Conservation (phyloP, 139 green algal species). For the Tetratostichococcus sp. region DNA sequence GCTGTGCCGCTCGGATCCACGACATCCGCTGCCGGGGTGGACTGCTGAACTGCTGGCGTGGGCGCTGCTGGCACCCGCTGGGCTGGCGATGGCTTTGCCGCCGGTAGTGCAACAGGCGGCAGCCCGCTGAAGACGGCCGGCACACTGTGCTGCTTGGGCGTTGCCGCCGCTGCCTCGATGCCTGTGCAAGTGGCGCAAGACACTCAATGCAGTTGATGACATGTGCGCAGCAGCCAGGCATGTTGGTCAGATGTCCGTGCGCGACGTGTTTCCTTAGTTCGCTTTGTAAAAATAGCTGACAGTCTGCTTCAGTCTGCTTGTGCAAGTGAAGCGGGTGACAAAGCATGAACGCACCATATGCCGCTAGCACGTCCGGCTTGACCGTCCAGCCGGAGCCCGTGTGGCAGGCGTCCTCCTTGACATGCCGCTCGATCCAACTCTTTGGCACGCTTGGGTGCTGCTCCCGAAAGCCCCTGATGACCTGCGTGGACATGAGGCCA, state of each 20-base stretch:
- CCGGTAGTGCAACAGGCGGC: not conserved
- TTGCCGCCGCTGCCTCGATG: slow-evolving; percentile 1
- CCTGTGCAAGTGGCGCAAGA: not conserved
- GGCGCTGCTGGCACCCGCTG: too few relatives aligned
- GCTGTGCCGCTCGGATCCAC: slow-evolving; percentile 1
- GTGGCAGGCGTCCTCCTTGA: slow-evolving; percentile 34
- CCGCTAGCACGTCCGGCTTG: not conserved
- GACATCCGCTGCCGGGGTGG: too few relatives aligned
- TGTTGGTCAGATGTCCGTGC: too few relatives aligned
- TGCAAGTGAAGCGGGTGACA: too few relatives aligned
- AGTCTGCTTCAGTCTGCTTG: too few relatives aligned
- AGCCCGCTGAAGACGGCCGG: not conserved
- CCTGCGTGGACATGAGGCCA: not conserved
- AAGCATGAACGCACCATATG: not conserved
- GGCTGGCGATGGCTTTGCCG: too few relatives aligned
- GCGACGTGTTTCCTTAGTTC: too few relatives aligned
- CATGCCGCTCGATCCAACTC: slow-evolving; percentile 33
- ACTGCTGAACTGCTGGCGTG: too few relatives aligned
- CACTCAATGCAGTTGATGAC: not conserved
- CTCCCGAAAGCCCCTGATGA: not conserved
- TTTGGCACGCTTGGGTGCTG: slow-evolving; percentile 26
- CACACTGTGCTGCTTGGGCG: not conserved
- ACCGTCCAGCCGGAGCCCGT: not conserved
- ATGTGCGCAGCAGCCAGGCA: too few relatives aligned
- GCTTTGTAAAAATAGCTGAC: too few relatives aligned